phyloP scores from a whole-genome alignment of 208 protist species.

The Plasmodiophora brassicae region DNA sequence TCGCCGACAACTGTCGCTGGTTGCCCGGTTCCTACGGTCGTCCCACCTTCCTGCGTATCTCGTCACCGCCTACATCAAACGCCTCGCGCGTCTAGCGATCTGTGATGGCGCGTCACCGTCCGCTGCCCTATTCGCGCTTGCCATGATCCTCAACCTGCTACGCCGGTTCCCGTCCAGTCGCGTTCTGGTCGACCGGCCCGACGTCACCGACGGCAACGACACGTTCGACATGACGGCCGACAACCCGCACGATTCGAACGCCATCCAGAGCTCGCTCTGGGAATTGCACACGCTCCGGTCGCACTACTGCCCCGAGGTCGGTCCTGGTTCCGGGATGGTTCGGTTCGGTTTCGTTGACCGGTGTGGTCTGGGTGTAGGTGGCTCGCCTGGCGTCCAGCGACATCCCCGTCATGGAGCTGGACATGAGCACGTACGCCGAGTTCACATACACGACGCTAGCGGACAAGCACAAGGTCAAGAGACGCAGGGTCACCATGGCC shows the following conservation, averaged over 20 bases:
- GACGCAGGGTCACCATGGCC: not conserved
- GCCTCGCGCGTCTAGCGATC: not conserved
- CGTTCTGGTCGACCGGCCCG: not conserved
- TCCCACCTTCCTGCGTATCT: conserved; percentile 14
- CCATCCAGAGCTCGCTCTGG: not conserved
- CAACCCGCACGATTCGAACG: not conserved
- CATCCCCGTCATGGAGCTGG: not conserved
- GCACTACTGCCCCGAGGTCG: not conserved
- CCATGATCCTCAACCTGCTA: conserved; percentile 3
- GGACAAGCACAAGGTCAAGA: not conserved
- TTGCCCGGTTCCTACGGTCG: not conserved
- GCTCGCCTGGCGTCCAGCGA: no score
- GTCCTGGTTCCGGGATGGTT: not conserved
- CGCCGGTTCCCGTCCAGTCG: not conserved
- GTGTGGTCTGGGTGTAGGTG: no score
- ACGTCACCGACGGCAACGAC: not conserved
- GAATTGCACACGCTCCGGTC: not conserved
- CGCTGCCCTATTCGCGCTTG: not conserved
- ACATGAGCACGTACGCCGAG: not conserved
- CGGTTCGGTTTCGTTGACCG: not conserved
- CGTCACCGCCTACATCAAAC: conserved; percentile 3
- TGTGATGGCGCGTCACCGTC: not conserved
- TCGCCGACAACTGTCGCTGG: not conserved
- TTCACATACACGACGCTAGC: not conserved
- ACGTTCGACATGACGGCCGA: not conserved